Percentiles rank a stretch among this genome's conserved stretches.
phyloP scores from a whole-genome alignment of 805 yeast genomes.

The Metschnikowia corniflorae region DNA sequence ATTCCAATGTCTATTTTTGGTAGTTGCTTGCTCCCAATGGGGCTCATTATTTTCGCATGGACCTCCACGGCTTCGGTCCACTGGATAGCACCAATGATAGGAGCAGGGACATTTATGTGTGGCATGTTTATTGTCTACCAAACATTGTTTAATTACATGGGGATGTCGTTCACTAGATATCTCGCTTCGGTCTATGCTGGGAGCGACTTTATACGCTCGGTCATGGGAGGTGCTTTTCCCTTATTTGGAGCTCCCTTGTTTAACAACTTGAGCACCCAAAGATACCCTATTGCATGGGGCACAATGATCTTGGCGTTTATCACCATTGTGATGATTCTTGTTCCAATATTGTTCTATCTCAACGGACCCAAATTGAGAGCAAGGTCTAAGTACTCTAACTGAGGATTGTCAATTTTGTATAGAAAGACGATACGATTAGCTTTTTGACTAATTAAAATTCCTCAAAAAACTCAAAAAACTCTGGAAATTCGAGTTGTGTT shows the following conservation, averaged over 20 bases:
- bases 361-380: constrained; percentile 15
- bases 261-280: constrained; percentile 5
- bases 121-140: constrained; percentile 14
- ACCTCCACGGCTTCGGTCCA: constrained; percentile 11
- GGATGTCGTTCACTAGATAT: constrained; percentile 11
- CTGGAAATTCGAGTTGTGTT: too few relatives aligned
- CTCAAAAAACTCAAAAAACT: too few relatives aligned
- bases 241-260: constrained; percentile 13
- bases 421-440: too few relatives aligned
- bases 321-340: constrained; percentile 6
- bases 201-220: constrained; percentile 12
- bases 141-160: constrained; percentile 13
- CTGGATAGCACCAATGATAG: constrained; percentile 15
- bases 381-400: constrained; percentile 13
- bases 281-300: constrained; percentile 14
- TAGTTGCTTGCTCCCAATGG: constrained; percentile 11
- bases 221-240: constrained; percentile 18
- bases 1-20: constrained; percentile 11
- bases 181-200: constrained; percentile 16
- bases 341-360: constrained; percentile 10
- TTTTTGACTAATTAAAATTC: too few relatives aligned
- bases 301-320: constrained; percentile 11
- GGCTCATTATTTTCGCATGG: constrained; percentile 14
- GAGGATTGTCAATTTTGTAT: too few relatives aligned
- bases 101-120: constrained; percentile 9